Conservation (phyloP, 164 flowering plant genomes). For the Chimonanthus praecox region DNA sequence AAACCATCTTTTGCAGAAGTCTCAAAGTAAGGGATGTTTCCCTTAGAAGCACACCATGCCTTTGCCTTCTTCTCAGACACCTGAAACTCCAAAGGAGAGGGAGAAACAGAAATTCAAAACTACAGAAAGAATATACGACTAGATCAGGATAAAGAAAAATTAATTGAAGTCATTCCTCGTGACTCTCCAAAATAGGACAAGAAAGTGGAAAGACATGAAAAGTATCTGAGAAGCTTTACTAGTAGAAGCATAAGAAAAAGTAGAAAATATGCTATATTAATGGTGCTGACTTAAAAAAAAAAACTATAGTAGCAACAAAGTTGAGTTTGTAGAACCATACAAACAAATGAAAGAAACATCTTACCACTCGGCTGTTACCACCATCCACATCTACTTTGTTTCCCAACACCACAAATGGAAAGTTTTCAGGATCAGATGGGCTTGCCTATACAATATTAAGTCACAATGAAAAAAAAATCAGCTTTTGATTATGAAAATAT, state of each 20-base stretch:
- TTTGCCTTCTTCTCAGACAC: constrained; percentile 90
- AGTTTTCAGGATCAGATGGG: constrained; percentile 88
- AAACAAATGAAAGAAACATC: constrained; percentile 8
- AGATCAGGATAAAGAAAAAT: neutral
- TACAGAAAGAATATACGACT: neutral
- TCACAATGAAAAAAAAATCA: neutral
- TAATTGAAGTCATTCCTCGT: neutral
- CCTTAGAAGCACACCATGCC: constrained; percentile 94
- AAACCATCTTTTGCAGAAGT: constrained; percentile 94
- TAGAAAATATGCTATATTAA: neutral
- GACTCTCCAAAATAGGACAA: neutral
- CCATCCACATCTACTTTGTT: constrained; percentile 92
- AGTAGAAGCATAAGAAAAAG: neutral
- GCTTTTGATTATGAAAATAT: neutral
- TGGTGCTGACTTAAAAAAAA: neutral
- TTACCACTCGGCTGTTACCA: constrained; percentile 93
- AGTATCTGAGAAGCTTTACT: neutral
- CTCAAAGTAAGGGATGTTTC: constrained; percentile 90
- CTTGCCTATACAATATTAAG: constrained; percentile 52
- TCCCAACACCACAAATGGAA: constrained; percentile 88
- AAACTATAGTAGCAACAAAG: neutral
- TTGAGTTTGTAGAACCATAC: neutral
- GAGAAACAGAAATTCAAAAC: neutral
- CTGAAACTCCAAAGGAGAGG: constrained; percentile 26
- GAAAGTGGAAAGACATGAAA: neutral